Conservation (phyloP, 2,329 filamentous ascomycete genomes). For the Atkinsonella texensis region DNA sequence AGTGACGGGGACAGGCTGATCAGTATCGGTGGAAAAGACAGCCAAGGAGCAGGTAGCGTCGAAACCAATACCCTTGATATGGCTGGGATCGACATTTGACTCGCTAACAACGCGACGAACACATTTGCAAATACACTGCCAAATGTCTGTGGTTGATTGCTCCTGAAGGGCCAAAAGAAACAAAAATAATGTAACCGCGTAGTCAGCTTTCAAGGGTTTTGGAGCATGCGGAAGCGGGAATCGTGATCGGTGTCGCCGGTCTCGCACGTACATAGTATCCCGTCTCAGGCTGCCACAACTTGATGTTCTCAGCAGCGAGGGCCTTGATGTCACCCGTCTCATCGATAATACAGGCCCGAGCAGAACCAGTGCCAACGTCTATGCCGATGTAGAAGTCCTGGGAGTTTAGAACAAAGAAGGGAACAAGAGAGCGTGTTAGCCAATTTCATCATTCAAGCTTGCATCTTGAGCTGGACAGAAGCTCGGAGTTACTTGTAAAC, state of each 20-base stretch:
- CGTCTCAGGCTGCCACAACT: slow-evolving; percentile 65
- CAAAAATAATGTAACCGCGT: too few species aligned
- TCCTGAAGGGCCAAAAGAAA: slow-evolving; percentile 38
- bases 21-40: slow-evolving; percentile 79
- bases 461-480: background rate
- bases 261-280: slow-evolving; percentile 52
- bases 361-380: slow-evolving; percentile 92
- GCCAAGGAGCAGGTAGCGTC: slow-evolving; percentile 97
- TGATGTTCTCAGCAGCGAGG: slow-evolving; percentile 62
- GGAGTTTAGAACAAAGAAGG: background rate
- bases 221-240: too few species aligned
- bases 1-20: slow-evolving; percentile 84
- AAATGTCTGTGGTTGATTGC: slow-evolving; percentile 97
- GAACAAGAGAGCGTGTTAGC: background rate
- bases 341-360: slow-evolving; percentile 91
- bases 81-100: slow-evolving; percentile 62
- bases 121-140: slow-evolving; percentile 84
- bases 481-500: background rate
- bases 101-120: slow-evolving; percentile 74
- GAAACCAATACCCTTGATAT: slow-evolving; percentile 85
- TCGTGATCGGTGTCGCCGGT: background rate
- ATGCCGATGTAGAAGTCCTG: slow-evolving; percentile 66
- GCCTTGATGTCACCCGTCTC: slow-evolving; percentile 76
- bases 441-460: background rate
- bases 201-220: background rate